Evolutionary conservation across 1,284 basidiomycete species (phyloP).

Genomic region (Polyporus tsugae): DNA sequence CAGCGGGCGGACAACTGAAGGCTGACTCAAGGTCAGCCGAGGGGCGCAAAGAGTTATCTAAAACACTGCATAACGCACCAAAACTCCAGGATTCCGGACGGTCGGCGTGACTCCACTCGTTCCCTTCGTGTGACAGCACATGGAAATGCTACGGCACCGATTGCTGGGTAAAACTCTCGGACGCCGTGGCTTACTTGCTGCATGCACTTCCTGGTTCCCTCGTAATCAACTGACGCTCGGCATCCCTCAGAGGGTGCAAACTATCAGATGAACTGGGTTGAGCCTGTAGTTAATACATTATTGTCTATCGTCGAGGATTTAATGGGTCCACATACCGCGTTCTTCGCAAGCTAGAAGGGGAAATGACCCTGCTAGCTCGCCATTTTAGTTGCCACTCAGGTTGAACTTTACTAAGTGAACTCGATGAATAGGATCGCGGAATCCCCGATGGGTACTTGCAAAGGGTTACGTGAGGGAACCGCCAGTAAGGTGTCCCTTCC

Average conservation of each 20-base stretch:
- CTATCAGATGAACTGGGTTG: background rate
- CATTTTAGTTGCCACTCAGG: background rate
- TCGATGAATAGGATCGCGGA: slow-evolving; percentile 7
- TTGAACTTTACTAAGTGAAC: background rate
- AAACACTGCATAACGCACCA: slow-evolving; percentile 10
- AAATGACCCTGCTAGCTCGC: slow-evolving; percentile 15
- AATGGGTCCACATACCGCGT: background rate
- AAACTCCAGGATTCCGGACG: slow-evolving; percentile 1
- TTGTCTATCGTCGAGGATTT: background rate
- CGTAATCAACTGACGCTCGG: slow-evolving; percentile 4
- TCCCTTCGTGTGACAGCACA: slow-evolving; percentile 20
- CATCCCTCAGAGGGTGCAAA: background rate
- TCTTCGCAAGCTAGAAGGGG: slow-evolving; percentile 11
- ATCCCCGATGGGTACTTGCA: background rate
- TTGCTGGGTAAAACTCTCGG: slow-evolving; percentile 8
- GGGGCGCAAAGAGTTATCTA: background rate
- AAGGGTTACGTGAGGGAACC: background rate
- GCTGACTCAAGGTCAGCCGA: background rate
- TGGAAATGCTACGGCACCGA: slow-evolving; percentile 13
- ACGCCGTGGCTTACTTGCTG: background rate
- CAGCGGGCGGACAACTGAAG: background rate
- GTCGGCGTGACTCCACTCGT: slow-evolving; percentile 1
- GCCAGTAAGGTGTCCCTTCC: slow-evolving; percentile 7
- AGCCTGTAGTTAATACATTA: background rate
- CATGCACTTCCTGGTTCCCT: slow-evolving; percentile 15